phyloP scores from a whole-genome alignment of 139 green algal genomes.

The Chlamydomonas eustigma region DNA sequence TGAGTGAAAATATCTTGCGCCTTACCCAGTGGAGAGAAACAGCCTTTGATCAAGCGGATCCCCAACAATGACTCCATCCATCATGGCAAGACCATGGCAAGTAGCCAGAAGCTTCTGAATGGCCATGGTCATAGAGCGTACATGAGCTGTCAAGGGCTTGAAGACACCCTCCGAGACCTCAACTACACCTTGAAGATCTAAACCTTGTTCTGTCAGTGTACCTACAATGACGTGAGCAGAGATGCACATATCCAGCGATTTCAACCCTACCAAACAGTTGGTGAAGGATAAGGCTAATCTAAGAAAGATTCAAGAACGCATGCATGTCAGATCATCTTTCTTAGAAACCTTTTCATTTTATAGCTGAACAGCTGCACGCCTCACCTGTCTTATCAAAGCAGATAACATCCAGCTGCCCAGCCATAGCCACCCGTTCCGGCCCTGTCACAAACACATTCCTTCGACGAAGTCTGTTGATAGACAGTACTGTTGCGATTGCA shows the following conservation, averaged over 20 bases:
- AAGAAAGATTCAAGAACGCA: too few species aligned
- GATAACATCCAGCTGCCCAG: conserved; percentile 61
- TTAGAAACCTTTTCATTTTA: too few species aligned
- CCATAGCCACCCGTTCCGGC: conserved; percentile 50
- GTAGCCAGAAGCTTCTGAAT: conserved; percentile 55
- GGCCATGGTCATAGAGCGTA: conserved; percentile 20
- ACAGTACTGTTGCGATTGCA: conserved; percentile 59
- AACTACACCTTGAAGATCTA: conserved; percentile 57
- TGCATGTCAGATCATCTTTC: too few species aligned
- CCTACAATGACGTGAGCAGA: conserved; percentile 31
- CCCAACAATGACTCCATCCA: conserved; percentile 51
- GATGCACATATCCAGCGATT: too few species aligned
- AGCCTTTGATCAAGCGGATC: conserved; percentile 68
- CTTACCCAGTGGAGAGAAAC: conserved; percentile 56
- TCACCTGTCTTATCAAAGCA: conserved; percentile 73
- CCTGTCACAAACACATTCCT: conserved; percentile 56
- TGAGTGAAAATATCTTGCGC: too few species aligned
- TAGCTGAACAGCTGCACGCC: too few species aligned
- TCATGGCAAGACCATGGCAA: conserved; percentile 60
- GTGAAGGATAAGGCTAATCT: too few species aligned
- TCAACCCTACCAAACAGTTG: too few species aligned
- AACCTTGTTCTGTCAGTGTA: conserved; percentile 61
- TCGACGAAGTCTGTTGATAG: conserved; percentile 46
- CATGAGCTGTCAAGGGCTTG: neutral
- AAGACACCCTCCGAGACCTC: conserved; percentile 19